Conservation (phyloP, 768 basidiomycete genomes). For the Tubosaeta brunneosetosa region DNA sequence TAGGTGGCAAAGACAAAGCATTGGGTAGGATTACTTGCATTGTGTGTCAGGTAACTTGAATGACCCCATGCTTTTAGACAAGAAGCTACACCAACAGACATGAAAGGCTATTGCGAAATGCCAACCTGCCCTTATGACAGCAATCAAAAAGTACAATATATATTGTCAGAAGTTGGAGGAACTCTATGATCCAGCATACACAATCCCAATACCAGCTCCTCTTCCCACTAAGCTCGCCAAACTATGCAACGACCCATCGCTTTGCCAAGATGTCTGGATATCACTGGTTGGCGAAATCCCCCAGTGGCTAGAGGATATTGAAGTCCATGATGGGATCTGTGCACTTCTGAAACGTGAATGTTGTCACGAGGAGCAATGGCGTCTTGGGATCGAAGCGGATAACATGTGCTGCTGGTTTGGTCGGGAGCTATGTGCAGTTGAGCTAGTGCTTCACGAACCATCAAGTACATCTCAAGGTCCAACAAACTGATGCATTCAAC, state of each 20-base stretch:
- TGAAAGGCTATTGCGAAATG: neutral
- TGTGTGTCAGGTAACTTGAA: no score
- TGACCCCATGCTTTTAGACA: neutral
- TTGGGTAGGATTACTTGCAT: no score
- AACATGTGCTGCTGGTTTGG: slow-evolving; percentile 36
- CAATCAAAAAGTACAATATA: slow-evolving; percentile 24
- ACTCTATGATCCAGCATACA: slow-evolving; percentile 18
- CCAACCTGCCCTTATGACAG: neutral
- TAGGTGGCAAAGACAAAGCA: no score
- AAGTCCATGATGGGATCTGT: neutral
- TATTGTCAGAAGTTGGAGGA: slow-evolving; percentile 21
- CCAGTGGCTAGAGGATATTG: neutral
- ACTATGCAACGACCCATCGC: slow-evolving; percentile 25
- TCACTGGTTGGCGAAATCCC: neutral
- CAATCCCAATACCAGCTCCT: slow-evolving; percentile 30
- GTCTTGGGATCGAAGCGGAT: slow-evolving; percentile 4
- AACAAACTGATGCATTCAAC: no score
- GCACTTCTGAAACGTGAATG: neutral
- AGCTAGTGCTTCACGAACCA: slow-evolving; percentile 11
- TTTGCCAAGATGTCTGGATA: slow-evolving; percentile 31
- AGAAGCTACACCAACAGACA: slow-evolving; percentile 3
- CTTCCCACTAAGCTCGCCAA: slow-evolving; percentile 29
- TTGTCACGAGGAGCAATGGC: neutral
- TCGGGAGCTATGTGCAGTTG: slow-evolving; percentile 24
- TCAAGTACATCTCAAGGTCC: no score